phyloP scores from a whole-genome alignment of 169 alveolate genomes.

The Miamiensis avidus region DNA sequence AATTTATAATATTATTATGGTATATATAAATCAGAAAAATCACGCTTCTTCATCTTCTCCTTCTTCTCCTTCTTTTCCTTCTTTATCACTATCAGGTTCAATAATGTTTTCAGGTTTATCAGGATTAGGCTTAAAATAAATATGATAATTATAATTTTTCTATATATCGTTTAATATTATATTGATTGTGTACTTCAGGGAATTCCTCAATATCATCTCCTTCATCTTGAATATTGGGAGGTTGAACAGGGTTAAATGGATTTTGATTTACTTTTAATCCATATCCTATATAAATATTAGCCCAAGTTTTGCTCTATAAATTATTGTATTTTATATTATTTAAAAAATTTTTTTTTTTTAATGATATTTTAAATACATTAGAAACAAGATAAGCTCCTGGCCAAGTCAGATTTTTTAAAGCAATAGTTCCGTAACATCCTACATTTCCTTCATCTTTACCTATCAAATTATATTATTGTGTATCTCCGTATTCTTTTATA shows the following conservation, averaged over 20 bases:
- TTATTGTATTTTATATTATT: not conserved
- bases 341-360: too few relatives aligned
- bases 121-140: slow-evolving; percentile 28
- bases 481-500: slow-evolving; percentile 70
- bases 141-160: slow-evolving; percentile 33
- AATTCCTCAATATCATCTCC: slow-evolving; percentile 73
- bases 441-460: slow-evolving; percentile 60
- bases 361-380: slow-evolving; percentile 20
- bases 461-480: slow-evolving; percentile 46
- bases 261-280: slow-evolving; percentile 74
- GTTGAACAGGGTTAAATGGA: slow-evolving; percentile 71
- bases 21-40: too few relatives aligned
- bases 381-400: slow-evolving; percentile 79
- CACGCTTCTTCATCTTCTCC: slow-evolving; percentile 25
- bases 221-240: slow-evolving; percentile 67
- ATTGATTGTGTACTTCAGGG: slow-evolving; percentile 67
- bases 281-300: slow-evolving; percentile 76
- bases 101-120: slow-evolving; percentile 59
- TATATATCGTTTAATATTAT: not conserved
- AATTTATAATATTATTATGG: too few relatives aligned
- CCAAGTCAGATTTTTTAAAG: slow-evolving; percentile 74
- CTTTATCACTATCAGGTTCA: slow-evolving; percentile 45
- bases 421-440: slow-evolving; percentile 64
- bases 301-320: slow-evolving; percentile 66
- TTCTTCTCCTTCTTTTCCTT: slow-evolving; percentile 53